Conservation (phyloP, 352 stramenopile species). For the Blastocystis sp. region DNA sequence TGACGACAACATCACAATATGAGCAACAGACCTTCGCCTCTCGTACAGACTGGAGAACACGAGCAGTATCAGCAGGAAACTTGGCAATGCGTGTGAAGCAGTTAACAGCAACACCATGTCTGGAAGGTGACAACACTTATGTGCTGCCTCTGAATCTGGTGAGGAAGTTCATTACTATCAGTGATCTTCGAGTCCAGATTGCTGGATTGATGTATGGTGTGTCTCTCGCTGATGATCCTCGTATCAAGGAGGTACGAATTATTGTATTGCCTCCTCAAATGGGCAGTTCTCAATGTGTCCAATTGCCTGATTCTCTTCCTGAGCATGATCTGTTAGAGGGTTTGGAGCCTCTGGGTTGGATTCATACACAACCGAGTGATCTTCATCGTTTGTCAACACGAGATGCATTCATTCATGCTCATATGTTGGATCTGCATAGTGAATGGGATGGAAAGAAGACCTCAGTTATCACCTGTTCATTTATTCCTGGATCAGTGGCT, state of each 20-base stretch:
- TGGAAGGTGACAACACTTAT: conserved; percentile 82
- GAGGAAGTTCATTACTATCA: conserved; percentile 96
- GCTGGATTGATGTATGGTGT: conserved; percentile 96
- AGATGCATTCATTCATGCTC: conserved; percentile 89
- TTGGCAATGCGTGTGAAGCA: conserved; percentile 96
- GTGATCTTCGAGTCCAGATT: conserved; percentile 92
- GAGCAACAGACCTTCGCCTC: conserved; percentile 97
- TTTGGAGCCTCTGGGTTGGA: conserved; percentile 94
- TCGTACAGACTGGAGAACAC: conserved; percentile 96
- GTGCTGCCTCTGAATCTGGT: conserved; percentile 98
- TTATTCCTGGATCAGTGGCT: conserved; percentile 96
- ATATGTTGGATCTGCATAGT: conserved; percentile 91
- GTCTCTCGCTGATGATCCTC: conserved; percentile 89
- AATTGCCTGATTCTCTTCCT: conserved; percentile 87
- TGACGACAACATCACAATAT: conserved; percentile 97
- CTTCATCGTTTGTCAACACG: conserved; percentile 86
- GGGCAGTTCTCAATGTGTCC: conserved; percentile 91
- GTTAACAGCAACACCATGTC: conserved; percentile 90
- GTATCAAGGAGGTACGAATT: conserved; percentile 96
- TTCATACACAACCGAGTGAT: conserved; percentile 98
- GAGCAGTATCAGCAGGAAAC: conserved; percentile 95
- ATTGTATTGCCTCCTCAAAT: conserved; percentile 98
- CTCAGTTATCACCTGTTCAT: conserved; percentile 93
- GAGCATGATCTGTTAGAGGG: conserved; percentile 86
- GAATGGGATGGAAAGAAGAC: conserved; percentile 91